These are phyloP conservation scores for Prunus dulcis DNA, from an alignment of 306 rosid genomes.

Conservation along the genomic window DNA sequence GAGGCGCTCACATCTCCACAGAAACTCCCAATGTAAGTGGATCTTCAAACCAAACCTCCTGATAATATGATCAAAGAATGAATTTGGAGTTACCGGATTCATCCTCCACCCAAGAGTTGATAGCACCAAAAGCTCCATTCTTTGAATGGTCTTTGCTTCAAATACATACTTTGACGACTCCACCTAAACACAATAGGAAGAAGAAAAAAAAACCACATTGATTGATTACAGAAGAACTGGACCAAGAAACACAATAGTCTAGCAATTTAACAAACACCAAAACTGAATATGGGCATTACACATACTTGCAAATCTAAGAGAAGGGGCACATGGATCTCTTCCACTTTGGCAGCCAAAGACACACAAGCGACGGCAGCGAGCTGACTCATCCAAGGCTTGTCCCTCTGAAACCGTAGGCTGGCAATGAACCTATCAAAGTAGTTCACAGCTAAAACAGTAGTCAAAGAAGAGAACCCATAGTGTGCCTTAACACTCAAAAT, in stretches of 20 bases:
- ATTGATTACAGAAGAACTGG: conserved; percentile 4
- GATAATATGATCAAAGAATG: conserved; percentile 75
- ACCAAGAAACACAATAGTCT: neutral
- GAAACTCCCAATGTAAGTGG: conserved; percentile 67
- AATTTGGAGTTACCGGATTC: conserved; percentile 88
- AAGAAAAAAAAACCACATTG: conserved; percentile 1
- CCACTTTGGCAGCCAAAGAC: conserved; percentile 86
- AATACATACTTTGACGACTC: conserved; percentile 71
- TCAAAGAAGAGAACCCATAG: conserved; percentile 69
- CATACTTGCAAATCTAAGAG: conserved; percentile 84
- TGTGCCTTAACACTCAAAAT: conserved; percentile 52
- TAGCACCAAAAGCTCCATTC: conserved; percentile 94
- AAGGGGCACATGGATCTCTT: conserved; percentile 79
- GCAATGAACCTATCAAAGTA: conserved; percentile 83
- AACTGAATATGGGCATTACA: conserved; percentile 12
- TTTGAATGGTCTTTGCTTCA: conserved; percentile 76
- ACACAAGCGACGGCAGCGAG: conserved; percentile 77
- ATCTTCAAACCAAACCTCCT: conserved; percentile 75
- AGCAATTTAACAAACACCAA: conserved; percentile 51
- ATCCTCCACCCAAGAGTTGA: conserved; percentile 89
- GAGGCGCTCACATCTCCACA: conserved; percentile 68
- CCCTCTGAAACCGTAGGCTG: conserved; percentile 47
- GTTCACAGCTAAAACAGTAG: conserved; percentile 76
- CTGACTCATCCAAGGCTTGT: conserved; percentile 87
- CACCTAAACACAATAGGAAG: conserved; percentile 45